Conservation (phyloP, 1,284 basidiomycete genomes). For the Naganishia cerealis region DNA sequence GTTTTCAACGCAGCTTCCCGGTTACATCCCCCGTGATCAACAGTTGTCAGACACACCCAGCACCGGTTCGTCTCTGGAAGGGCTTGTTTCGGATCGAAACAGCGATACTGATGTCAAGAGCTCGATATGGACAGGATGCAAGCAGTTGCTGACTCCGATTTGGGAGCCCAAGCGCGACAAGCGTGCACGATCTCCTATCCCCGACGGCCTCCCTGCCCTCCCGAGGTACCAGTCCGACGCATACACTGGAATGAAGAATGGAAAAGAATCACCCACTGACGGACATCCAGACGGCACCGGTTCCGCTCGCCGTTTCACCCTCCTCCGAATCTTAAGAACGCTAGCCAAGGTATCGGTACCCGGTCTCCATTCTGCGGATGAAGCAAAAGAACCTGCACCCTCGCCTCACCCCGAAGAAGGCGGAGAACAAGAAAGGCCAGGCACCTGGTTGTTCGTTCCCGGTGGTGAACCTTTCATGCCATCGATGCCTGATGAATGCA, state of each 20-base stretch:
- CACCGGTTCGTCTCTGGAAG: not conserved
- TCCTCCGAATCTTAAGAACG: not conserved
- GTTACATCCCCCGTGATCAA: not conserved
- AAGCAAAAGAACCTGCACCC: not conserved
- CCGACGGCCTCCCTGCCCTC: not conserved
- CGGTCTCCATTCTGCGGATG: not conserved
- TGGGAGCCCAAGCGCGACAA: not conserved
- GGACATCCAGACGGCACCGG: not conserved
- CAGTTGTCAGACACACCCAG: not conserved
- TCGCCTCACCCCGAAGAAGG: not conserved
- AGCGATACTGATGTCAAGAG: not conserved
- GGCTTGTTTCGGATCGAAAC: not conserved
- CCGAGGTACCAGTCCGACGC: not conserved
- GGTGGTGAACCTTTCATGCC: not conserved
- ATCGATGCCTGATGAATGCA: not conserved
- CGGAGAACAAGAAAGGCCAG: too few relatives aligned
- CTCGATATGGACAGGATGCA: not conserved
- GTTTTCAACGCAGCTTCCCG: not conserved
- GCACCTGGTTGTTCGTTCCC: not conserved
- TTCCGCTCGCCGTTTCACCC: not conserved
- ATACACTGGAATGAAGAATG: not conserved
- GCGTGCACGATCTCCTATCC: not conserved
- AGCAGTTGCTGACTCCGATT: not conserved
- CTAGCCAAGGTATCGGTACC: conserved; percentile 1
- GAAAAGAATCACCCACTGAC: not conserved